Percentiles rank a stretch among this genome's conserved stretches.
Evolutionary conservation across 2,329 filamentous ascomycete genomes (phyloP).

Genomic region (Monosporascus cannonballus): DNA sequence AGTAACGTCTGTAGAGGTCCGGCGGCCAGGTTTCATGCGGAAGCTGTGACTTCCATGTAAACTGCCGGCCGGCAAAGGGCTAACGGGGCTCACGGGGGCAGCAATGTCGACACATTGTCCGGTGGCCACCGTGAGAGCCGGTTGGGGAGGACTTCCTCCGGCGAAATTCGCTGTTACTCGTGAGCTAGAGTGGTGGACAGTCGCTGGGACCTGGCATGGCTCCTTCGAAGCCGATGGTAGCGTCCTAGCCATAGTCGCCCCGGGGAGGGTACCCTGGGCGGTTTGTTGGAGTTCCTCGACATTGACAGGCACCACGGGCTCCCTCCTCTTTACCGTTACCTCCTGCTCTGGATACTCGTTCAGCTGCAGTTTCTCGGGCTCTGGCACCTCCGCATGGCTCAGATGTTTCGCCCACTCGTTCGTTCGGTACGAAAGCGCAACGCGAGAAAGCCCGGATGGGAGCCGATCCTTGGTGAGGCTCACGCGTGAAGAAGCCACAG

Average conservation of each 20-base stretch:
- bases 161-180: conserved; percentile 2
- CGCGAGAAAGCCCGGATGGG: conserved; percentile 65
- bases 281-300: conserved; percentile 61
- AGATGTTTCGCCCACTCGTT: conserved; percentile 97
- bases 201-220: conserved; percentile 1
- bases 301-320: conserved; percentile 51
- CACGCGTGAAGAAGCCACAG: conserved; percentile 35
- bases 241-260: conserved; percentile 27
- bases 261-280: conserved; percentile 42
- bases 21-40: conserved; percentile 18
- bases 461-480: conserved; percentile 56
- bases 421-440: conserved; percentile 78
- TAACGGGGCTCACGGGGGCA: conserved; percentile 3
- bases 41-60: conserved; percentile 14
- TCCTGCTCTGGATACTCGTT: conserved; percentile 31
- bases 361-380: conserved; percentile 53
- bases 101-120: conserved; percentile 3
- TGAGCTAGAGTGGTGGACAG: conserved; percentile 5
- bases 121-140: background rate
- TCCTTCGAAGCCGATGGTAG: conserved; percentile 22
- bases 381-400: conserved; percentile 66
- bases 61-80: background rate
- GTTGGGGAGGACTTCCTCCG: background rate
- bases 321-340: conserved; percentile 36
- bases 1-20: conserved; percentile 21